Evolutionary conservation across 225 moss, liverwort and hornwort species (phyloP), one percentile per base, ranked within the genome.

Genomic region (Neckera pumila): DNA sequence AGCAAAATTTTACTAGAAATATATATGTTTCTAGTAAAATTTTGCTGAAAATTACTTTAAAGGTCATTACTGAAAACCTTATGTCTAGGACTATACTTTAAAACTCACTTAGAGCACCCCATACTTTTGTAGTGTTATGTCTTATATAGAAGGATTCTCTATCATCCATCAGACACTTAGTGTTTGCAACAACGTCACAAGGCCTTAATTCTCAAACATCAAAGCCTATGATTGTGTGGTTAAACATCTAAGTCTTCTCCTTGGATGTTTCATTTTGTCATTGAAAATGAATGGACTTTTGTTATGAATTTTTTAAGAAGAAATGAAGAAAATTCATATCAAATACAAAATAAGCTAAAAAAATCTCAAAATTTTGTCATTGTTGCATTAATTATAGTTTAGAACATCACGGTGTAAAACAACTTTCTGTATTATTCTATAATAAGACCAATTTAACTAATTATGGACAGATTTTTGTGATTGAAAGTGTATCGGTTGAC

Each of bases 141-240:
- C 16, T 71, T 15, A 42, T 0, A 26, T 9, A 40, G 0, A 42
- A 9, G 5, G 42, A 71, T 71, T 42, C 5, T 26, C 26, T 42
- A 71, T 26, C 26, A 14, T 42, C 15, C 26, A 64, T 64, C 0
- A 2, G 1, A 15, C 14, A 71, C 1, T 26, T 26, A 15, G 14
- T 23, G 1, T 26, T 4, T 0, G 2, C 5, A 26, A 0, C 5
- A 26, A 26, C 5, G 6, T 42, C 26, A 25, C 1, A 40, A 3
- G 8, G 4, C n/a, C n/a, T 42, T 15, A 9, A 14, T 15, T 5
- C 1, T 42, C 1, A 26, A 26, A 33, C 2, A 1, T 15, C 0
- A 71, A 2, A 26, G 26, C 15, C 5, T 26, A 9, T 42, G 1
- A 42, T 0, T 9, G 0, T 9, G 1, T 42, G 1, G 40, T 71